Evolutionary conservation across 2,329 filamentous ascomycete genomes (phyloP), one percentile per base, ranked within the genome.

Genomic region (Sporothrix curviconia): DNA sequence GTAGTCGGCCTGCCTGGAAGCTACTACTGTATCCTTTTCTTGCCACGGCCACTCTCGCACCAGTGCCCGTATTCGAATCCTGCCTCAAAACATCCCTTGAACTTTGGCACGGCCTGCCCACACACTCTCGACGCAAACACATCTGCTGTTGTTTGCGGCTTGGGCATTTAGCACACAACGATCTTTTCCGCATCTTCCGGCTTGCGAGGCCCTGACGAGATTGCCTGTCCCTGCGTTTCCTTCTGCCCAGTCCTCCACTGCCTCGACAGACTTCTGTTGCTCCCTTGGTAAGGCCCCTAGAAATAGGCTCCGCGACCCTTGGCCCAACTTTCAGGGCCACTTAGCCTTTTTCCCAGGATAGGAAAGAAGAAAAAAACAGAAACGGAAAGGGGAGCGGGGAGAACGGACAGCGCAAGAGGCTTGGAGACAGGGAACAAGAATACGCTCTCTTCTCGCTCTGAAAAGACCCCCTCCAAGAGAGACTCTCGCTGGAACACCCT

Each of bases 151-250:
- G 34, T 22, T 39, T 52, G 36, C 36, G 24, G 19, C 6, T 25
- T 11, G 36, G 15, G 34, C n/a, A n/a, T n/a, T n/a, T n/a, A n/a
- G n/a, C n/a, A 40, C 25, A 40, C 49, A 54, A 43, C 51, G n/a
- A 42, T 37, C 40, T 34, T 34, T 47, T 44, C 52, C 52, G 52
- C 52, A 46, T 39, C 52, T 46, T 55, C 52, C 52, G 52, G 32
- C 42, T 46, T 42, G 32, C 40, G 42, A 55, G 52, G 32, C 42
- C 52, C 51, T 43, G 28, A 24, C 51, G 25, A 42, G 25, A n/a
- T n/a, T n/a, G n/a, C n/a, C n/a, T n/a, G n/a, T n/a, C n/a, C n/a
- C n/a, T n/a, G n/a, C n/a, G n/a, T n/a, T n/a, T n/a, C n/a, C n/a
- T n/a, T n/a, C n/a, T n/a, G n/a, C n/a, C n/a, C n/a, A n/a, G n/a